Conservation (phyloP, 2,329 filamentous ascomycete species). For the Teratosphaeria zuluensis region DNA sequence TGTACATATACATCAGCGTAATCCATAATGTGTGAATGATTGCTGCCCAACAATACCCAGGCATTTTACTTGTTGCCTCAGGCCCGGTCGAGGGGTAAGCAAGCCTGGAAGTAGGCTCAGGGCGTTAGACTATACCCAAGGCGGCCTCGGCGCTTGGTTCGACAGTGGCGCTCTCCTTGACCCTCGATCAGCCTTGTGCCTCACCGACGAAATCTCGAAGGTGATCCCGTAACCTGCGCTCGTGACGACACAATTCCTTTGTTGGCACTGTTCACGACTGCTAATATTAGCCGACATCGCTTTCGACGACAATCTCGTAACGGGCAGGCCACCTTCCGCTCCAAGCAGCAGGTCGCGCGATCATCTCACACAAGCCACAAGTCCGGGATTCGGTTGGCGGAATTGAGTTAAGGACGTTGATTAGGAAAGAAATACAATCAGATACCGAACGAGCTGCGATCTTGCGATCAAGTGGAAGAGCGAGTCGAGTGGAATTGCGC, state of each 20-base stretch:
- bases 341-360: conserved; percentile 2
- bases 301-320: background rate
- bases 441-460: background rate
- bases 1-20: background rate
- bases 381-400: background rate
- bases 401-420: background rate
- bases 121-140: background rate
- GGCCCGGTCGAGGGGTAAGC: background rate
- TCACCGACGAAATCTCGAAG: background rate
- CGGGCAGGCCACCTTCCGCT: background rate
- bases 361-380: conserved; percentile 1
- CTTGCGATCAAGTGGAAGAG: background rate
- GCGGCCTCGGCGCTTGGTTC: background rate
- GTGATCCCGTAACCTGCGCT: background rate
- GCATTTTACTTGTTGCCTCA: too few relatives aligned
- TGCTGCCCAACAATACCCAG: background rate
- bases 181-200: background rate
- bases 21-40: background rate
- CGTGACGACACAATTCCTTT: background rate
- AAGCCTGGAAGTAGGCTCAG: too few relatives aligned
- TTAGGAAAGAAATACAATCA: background rate
- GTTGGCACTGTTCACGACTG: background rate
- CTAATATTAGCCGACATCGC: background rate
- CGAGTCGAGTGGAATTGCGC: background rate
- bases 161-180: background rate